A percentile compares a stretch with the other conserved stretches of the same genome.
Evolutionary conservation across 2,329 filamentous ascomycete species (phyloP).

Genomic region (Colletotrichum aenigma): DNA sequence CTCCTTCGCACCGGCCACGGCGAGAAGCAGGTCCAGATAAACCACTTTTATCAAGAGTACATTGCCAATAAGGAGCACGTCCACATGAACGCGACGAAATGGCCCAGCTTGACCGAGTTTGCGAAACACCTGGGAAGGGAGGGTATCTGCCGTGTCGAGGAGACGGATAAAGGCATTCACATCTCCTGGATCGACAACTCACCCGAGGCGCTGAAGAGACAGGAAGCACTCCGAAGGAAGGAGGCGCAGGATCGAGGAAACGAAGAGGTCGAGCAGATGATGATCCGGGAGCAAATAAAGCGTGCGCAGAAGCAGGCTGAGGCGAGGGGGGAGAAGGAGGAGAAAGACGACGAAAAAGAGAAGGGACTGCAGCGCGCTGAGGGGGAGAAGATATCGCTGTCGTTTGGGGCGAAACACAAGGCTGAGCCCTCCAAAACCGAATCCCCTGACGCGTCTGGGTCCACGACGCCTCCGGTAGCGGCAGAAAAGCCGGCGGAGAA

Average conservation of each 20-base stretch:
- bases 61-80: constrained; percentile 87
- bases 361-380: constrained; percentile 64
- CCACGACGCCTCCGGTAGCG: constrained; percentile 17
- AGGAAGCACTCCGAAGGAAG: constrained; percentile 81
- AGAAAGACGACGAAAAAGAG: constrained; percentile 41
- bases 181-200: constrained; percentile 93
- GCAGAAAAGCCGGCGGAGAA: constrained; percentile 21
- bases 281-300: constrained; percentile 84
- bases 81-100: constrained; percentile 93
- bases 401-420: constrained; percentile 58
- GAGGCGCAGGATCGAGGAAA: constrained; percentile 90
- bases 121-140: constrained; percentile 86
- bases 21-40: constrained; percentile 87
- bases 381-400: constrained; percentile 78
- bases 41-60: constrained; percentile 95
- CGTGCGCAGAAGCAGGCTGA: constrained; percentile 69
- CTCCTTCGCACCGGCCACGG: constrained; percentile 84
- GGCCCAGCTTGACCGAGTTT: constrained; percentile 88
- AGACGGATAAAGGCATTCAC: constrained; percentile 83
- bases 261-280: constrained; percentile 83
- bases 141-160: constrained; percentile 88
- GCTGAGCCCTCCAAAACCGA: constrained; percentile 17
- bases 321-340: constrained; percentile 44
- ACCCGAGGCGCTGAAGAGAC: constrained; percentile 79
- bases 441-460: constrained; percentile 16